Evolutionary conservation across 2,329 filamentous ascomycete species (phyloP).

Genomic region (Diaporthe australafricana): DNA sequence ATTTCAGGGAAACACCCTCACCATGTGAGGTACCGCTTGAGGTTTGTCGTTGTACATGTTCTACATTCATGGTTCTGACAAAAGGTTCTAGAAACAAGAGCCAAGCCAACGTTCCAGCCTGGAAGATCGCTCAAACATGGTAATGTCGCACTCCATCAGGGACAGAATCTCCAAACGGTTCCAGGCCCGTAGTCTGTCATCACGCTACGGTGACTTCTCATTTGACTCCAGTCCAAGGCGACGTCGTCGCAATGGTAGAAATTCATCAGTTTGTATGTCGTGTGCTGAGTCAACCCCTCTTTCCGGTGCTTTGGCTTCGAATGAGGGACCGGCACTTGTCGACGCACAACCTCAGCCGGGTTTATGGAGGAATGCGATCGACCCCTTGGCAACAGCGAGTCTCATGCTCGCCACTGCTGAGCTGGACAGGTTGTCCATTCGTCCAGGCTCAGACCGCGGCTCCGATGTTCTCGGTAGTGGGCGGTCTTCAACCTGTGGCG

Average conservation of each 20-base stretch:
- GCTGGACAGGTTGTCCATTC: conserved; percentile 1
- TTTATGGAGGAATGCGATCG: not conserved
- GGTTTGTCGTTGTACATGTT: not conserved
- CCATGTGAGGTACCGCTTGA: not conserved
- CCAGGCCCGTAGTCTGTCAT: not conserved
- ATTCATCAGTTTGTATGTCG: conserved; percentile 3
- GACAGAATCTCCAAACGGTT: not conserved
- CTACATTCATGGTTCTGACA: not conserved
- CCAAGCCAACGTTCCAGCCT: not conserved
- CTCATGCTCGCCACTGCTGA: not conserved
- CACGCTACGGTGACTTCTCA: conserved; percentile 5
- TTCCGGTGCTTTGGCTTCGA: not conserved
- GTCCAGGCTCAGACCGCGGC: not conserved
- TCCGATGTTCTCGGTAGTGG: not conserved
- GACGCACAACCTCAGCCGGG: not conserved
- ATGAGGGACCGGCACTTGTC: not conserved
- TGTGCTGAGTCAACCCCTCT: conserved; percentile 21
- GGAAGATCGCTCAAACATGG: conserved; percentile 9
- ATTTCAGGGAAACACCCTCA: not conserved
- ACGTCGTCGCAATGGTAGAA: not conserved
- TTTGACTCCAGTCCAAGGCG: not conserved
- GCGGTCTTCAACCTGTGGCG: not conserved
- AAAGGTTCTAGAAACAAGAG: not conserved
- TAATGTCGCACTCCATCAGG: not conserved
- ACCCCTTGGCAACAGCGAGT: not conserved